Evolutionary conservation across 176 grass and related monocot genomes (phyloP).

Genomic region (Bonia amplexicaulis): DNA sequence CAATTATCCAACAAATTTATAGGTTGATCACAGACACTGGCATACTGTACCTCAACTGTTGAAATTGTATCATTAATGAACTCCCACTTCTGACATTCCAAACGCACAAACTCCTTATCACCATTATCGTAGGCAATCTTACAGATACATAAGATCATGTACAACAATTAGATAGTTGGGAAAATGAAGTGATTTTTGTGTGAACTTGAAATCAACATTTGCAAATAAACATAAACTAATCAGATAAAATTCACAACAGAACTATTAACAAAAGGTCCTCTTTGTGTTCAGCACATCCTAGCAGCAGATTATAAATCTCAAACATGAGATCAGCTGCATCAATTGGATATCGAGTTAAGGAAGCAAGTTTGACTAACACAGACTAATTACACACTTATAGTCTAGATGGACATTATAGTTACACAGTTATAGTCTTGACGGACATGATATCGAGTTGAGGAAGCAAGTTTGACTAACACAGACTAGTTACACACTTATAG

Average conservation of each 20-base stretch:
- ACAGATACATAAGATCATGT: conserved; percentile 1
- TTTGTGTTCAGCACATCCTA: neutral
- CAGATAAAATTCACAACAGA: neutral
- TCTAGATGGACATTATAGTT: too few relatives aligned
- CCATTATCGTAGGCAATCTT: conserved; percentile 48
- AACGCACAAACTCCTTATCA: conserved; percentile 34
- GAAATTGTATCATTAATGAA: conserved; percentile 37
- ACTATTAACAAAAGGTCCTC: neutral
- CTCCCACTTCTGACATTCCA: conserved; percentile 53
- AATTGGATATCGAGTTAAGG: neutral
- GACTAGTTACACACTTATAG: neutral
- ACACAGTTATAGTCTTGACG: too few relatives aligned
- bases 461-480: neutral
- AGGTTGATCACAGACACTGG: conserved; percentile 13
- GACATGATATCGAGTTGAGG: neutral
- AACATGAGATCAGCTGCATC: neutral
- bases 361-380: neutral
- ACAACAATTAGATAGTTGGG: neutral
- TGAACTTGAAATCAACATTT: neutral
- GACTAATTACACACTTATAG: neutral
- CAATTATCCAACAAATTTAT: conserved; percentile 22
- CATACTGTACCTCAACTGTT: conserved; percentile 32
- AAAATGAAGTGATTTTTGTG: neutral
- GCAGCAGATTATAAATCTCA: neutral
- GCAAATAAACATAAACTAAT: conserved; percentile 1